Percentiles rank a stretch among this genome's conserved stretches.
Conservation (phyloP, 257 asterid species). For the Scutellaria minor region DNA sequence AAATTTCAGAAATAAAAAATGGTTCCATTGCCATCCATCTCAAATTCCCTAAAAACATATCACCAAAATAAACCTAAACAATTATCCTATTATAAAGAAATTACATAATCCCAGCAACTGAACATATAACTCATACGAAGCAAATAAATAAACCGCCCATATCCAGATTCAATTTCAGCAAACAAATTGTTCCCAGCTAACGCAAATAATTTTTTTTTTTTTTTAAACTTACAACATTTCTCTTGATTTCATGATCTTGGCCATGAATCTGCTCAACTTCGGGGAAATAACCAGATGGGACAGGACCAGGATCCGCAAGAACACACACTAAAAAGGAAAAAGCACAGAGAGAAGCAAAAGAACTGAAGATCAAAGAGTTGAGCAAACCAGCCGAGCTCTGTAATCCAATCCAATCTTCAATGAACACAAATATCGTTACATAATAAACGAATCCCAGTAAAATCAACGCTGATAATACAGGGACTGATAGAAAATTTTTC, state of each 20-base stretch:
- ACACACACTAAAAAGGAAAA: conserved; percentile 59
- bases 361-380: conserved; percentile 67
- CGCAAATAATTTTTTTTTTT: background rate
- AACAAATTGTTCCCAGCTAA: background rate
- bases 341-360: conserved; percentile 45
- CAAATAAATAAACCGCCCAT: background rate
- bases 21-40: conserved; percentile 14
- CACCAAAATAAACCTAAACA: conserved; percentile 16
- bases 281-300: conserved; percentile 64
- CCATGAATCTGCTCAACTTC: conserved; percentile 52
- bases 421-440: conserved; percentile 69
- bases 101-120: conserved; percentile 15
- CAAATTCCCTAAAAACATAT: conserved; percentile 18
- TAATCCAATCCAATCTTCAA: conserved; percentile 67
- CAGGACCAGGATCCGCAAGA: conserved; percentile 67
- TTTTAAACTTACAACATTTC: conserved; percentile 60
- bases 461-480: conserved; percentile 53
- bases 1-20: background rate
- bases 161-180: conserved; percentile 21
- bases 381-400: conserved; percentile 67
- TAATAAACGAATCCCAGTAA: conserved; percentile 65
- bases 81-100: background rate
- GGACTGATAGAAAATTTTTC: conserved; percentile 63
- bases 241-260: conserved; percentile 51
- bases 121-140: background rate